These are phyloP conservation scores for Aspergillus sp. DNA, from an alignment of 2,329 filamentous ascomycete species.

Conservation along the genomic window DNA sequence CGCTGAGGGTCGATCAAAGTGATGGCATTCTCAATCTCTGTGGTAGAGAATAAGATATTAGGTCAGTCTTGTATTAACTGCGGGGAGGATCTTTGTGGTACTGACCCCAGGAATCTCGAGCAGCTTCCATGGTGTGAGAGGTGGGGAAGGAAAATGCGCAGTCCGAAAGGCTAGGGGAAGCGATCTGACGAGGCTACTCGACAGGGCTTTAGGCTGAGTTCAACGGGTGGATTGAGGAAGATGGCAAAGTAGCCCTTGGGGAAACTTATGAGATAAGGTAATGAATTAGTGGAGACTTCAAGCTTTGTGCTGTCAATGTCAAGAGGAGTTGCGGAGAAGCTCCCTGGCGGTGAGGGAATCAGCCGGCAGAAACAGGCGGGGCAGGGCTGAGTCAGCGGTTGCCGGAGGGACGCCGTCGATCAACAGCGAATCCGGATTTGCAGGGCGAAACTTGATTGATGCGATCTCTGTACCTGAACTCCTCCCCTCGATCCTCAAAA, in stretches of 20 bases:
- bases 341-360: constrained; percentile 32
- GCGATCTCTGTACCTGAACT: constrained; percentile 11
- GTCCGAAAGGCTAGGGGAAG: background rate
- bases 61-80: constrained; percentile 17
- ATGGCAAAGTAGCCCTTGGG: background rate
- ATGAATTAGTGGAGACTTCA: background rate
- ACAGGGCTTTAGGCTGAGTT: background rate
- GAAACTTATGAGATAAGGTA: background rate
- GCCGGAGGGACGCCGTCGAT: constrained; percentile 39
- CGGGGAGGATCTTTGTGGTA: constrained; percentile 20
- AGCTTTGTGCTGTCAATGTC: background rate
- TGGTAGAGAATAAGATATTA: background rate
- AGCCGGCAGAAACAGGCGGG: constrained; percentile 37
- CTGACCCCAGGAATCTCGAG: constrained; percentile 65
- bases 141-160: constrained; percentile 2
- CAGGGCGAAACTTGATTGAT: constrained; percentile 9
- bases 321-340: constrained; percentile 11
- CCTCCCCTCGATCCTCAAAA: constrained; percentile 8
- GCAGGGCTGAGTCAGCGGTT: constrained; percentile 40
- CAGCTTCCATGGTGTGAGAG: constrained; percentile 54
- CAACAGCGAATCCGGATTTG: constrained; percentile 27
- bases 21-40: constrained; percentile 87
- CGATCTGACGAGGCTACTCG: background rate
- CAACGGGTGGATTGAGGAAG: background rate
- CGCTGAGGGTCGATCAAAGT: constrained; percentile 82